Percentiles rank a stretch among this genome's conserved stretches.
phyloP scores from a whole-genome alignment of 163 green algal genomes.

The Chloromonas sp. region DNA sequence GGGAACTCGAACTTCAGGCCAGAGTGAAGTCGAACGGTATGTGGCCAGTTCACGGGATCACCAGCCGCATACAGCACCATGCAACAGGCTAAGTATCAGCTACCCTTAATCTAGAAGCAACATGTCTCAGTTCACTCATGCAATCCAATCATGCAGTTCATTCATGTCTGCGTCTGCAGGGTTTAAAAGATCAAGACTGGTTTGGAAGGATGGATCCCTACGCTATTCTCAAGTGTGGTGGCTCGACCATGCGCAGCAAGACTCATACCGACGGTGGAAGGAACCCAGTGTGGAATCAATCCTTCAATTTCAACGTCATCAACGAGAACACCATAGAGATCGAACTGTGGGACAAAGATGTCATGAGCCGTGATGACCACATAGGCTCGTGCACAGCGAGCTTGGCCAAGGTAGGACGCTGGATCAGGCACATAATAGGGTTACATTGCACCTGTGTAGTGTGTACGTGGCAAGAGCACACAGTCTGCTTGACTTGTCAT shows the following conservation, averaged over 20 bases:
- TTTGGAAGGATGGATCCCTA: conserved; percentile 29
- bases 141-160: not conserved
- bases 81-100: no score
- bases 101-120: no score
- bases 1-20: not conserved
- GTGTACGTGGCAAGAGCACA: no score
- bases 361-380: conserved; percentile 10
- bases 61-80: no score
- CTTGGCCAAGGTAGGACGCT: no score
- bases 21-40: not conserved
- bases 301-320: conserved; percentile 24
- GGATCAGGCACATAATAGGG: no score
- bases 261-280: conserved; percentile 27
- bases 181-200: conserved; percentile 32
- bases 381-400: conserved; percentile 14
- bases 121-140: no score
- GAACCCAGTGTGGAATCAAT: conserved; percentile 30
- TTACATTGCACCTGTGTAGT: no score
- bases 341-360: conserved; percentile 8
- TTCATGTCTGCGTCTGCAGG: conserved; percentile 6
- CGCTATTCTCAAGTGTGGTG: conserved; percentile 8
- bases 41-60: not conserved
- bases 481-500: no score
- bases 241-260: conserved; percentile 13
- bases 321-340: conserved; percentile 19